These are phyloP conservation scores for Hypoxylon fragiforme DNA, from an alignment of 495 filamentous ascomycete species.

Conservation along the genomic window DNA sequence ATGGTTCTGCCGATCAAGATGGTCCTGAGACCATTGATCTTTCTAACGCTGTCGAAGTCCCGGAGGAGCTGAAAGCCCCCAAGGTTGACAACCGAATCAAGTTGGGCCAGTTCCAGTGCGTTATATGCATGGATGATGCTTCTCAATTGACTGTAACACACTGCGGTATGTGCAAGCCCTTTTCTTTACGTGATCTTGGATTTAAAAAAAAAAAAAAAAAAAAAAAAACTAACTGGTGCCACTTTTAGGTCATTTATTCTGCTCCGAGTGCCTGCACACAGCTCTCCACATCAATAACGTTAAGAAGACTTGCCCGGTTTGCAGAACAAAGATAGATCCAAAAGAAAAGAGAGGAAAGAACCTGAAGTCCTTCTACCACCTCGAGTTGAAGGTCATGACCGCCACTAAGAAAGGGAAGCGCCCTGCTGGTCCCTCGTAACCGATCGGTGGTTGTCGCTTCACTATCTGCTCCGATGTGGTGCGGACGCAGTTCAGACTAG, in stretches of 20 bases:
- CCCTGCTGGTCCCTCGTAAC: constrained; percentile 22
- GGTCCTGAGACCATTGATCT: constrained; percentile 63
- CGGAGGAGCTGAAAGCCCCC: constrained; percentile 52
- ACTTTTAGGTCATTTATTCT: constrained; percentile 90
- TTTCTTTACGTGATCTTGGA: too few species aligned
- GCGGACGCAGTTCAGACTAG: constrained; percentile 22
- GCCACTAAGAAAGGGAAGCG: constrained; percentile 51
- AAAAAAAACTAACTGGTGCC: too few species aligned
- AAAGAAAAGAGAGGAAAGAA: constrained; percentile 47
- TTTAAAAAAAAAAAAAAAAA: too few species aligned
- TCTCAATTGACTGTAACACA: constrained; percentile 74
- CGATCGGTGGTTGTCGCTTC: not conserved
- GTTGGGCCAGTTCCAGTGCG: constrained; percentile 66
- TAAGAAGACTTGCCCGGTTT: constrained; percentile 56
- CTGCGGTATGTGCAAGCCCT: constrained; percentile 66
- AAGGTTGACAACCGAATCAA: constrained; percentile 56
- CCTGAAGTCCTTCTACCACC: constrained; percentile 53
- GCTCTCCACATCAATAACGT: constrained; percentile 63
- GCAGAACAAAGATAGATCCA: constrained; percentile 59
- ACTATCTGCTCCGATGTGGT: constrained; percentile 18
- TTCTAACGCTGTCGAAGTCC: constrained; percentile 57
- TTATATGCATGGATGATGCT: constrained; percentile 83
- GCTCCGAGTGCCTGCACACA: constrained; percentile 76
- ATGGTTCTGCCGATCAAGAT: constrained; percentile 24
- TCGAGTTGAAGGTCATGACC: constrained; percentile 65